Base-by-base conservation (phyloP, 2,329 filamentous ascomycete genomes). In the Calonectria leucothoes region DNA sequence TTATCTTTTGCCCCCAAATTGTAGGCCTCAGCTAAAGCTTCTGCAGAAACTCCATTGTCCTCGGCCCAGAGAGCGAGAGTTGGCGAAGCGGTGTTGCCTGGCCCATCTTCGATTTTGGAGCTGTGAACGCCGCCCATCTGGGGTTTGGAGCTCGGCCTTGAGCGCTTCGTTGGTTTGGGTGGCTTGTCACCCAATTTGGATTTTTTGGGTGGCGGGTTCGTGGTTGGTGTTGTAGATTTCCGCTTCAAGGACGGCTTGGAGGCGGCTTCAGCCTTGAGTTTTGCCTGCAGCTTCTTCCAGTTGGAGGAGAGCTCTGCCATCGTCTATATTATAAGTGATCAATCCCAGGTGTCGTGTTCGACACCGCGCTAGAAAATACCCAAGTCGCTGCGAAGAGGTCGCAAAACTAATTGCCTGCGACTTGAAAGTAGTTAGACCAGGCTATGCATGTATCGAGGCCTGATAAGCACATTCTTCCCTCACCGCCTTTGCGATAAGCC, bases 211-310 rank as follows among this genome's bases (percentile, higher is more conserved):
- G 77, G 69, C 15, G 76, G 75, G 17, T 82, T 75, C 39, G 76
- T 68, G 37, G 79, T 45, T 75, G 81, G 76, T 78, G 72, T 74
- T 71, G 82, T 82, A 37, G 84, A 81, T 78, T 89, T 87, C 75
- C 88, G 85, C 74, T 88, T 87, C 17, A 83, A 66, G 84, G 85
- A 76, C n/a, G 83, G 72, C 20, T 82, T 79, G 20, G 83, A 79
- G n/a, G 83, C 73, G 33, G 86, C 83, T 72, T 89, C 87, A 49
- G 87, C 82, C 80, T 90, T 88, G 78, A 91, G 85, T 79, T 89
- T 89, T 76, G 90, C 89, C 85, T 95, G 93, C 69, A 96, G 88
- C 85, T 90, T 93, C 85, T 95, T 95, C 94, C 94, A 96, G 82
- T 96, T 96, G 68, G 90, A 91, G 15, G 91, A 93, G 39, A 93